Base-by-base conservation (phyloP, 1,139 yeast genomes). In the Nadsonia starkeyi-henricii region DNA sequence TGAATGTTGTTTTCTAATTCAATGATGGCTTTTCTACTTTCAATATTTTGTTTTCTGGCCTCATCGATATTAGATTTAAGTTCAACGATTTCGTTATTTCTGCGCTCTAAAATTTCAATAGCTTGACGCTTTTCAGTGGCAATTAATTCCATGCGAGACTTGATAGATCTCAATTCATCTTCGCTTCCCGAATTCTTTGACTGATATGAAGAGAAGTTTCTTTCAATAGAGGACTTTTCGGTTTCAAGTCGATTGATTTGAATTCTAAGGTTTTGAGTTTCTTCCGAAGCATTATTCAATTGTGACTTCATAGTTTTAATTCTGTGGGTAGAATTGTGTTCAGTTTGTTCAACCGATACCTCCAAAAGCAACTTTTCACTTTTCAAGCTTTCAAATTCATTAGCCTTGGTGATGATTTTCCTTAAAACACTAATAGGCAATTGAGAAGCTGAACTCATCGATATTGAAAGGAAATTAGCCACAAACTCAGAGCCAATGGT, bases 341-440 rank as follows among this genome's bases (percentile, higher is more conserved):
- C 42, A 21, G n/a, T 28, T 8, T 13, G 20, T 20, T 33, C 61
- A 43, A 54, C 54, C 13, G 61, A 54, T 15, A 79, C 70, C 57
- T 76, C 75, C 33, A 75, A 60, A 20, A 77, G 66, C 20, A 77
- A 62, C 45, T 72, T 69, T 53, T 77, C 78, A 1, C 84, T 73
- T 50, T 70, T 67, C 41, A 79, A 52, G 2, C 71, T 71, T 45
- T 77, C 74, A 53, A 68, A 67, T 51, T 77, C 78, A 2, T 68
- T 58, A 1, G 81, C 68, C 52, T 72, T 73, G 1, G 64, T 60
- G 3, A 69, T 65, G 21, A 81, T 58, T 23, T 67, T 67, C 3
- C 62, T 61, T 2, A 61, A 41, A 36, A 62, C 57, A 7, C 47
- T 42, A n/a, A 41, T 50, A 2, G 65, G 61, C 42, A 62, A 47